These are phyloP conservation scores for Martensiomyces pterosporus DNA, from an alignment of 192 early-diverging fungal genomes.

Conservation along the genomic window DNA sequence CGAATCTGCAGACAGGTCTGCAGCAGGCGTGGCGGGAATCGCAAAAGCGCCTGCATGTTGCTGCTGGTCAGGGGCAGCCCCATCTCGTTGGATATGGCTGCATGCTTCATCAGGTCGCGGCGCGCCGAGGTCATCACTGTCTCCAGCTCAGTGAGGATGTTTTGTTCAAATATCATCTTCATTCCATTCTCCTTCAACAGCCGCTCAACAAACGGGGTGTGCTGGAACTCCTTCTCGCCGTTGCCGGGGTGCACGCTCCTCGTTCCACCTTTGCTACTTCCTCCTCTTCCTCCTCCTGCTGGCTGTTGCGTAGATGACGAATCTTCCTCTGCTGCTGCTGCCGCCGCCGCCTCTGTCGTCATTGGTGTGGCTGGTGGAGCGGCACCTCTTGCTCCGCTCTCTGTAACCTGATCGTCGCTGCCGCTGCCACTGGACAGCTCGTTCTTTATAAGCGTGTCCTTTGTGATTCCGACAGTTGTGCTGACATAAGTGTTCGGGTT, in stretches of 20 bases:
- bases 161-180: conserved; percentile 69
- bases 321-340: background rate
- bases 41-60: conserved; percentile 65
- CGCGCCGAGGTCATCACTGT: conserved; percentile 61
- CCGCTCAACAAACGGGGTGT: conserved; percentile 77
- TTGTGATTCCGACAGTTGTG: conserved; percentile 31
- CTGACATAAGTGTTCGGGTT: conserved; percentile 9
- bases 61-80: conserved; percentile 65
- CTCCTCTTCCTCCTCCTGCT: too few relatives aligned
- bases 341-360: too few relatives aligned
- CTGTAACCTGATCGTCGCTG: too few relatives aligned
- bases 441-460: too few relatives aligned
- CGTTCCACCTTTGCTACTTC: too few relatives aligned
- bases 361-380: too few relatives aligned
- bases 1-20: conserved; percentile 76
- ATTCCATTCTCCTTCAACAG: conserved; percentile 80
- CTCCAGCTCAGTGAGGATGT: conserved; percentile 61
- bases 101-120: conserved; percentile 64
- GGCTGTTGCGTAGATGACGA: background rate
- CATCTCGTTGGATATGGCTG: conserved; percentile 61
- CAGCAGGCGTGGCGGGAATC: conserved; percentile 76
- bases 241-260: too few relatives aligned
- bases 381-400: too few relatives aligned
- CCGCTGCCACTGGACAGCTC: too few relatives aligned
- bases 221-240: conserved; percentile 16